Conservation (phyloP, 2,329 filamentous ascomycete species). For the Colletotrichum destructivum region DNA sequence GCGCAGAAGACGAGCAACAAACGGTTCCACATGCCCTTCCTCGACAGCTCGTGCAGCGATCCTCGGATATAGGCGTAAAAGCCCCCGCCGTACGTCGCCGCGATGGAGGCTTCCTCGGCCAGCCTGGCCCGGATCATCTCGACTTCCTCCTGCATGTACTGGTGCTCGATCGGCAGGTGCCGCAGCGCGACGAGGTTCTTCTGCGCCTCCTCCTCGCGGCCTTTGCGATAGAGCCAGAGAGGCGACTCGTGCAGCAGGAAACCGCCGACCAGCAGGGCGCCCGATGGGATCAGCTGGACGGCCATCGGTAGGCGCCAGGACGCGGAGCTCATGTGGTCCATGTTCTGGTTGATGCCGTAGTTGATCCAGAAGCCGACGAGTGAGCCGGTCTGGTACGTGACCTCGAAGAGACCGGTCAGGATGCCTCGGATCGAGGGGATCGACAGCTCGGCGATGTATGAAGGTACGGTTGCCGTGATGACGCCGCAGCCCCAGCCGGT, state of each 20-base stretch:
- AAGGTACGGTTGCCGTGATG: constrained; percentile 71
- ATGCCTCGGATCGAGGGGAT: constrained; percentile 71
- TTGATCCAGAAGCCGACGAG: constrained; percentile 68
- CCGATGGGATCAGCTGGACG: constrained; percentile 61
- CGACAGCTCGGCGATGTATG: constrained; percentile 76
- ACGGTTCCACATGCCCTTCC: constrained; percentile 59
- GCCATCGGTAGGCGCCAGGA: constrained; percentile 67
- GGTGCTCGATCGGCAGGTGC: constrained; percentile 58
- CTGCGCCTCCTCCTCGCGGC: constrained; percentile 45
- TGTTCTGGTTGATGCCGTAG: constrained; percentile 59
- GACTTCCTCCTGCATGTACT: constrained; percentile 64
- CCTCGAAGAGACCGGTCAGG: constrained; percentile 67
- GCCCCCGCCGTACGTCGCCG: constrained; percentile 52
- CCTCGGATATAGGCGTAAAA: constrained; percentile 54
- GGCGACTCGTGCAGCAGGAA: constrained; percentile 55
- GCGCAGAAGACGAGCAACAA: constrained; percentile 55
- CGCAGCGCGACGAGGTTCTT: constrained; percentile 60
- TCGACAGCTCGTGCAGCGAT: constrained; percentile 52
- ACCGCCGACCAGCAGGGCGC: constrained; percentile 59
- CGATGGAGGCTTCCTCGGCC: constrained; percentile 52
- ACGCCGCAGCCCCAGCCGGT: constrained; percentile 72
- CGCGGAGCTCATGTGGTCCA: constrained; percentile 50
- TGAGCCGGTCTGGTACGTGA: constrained; percentile 68
- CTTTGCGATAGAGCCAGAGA: constrained; percentile 45
- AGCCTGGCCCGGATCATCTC: constrained; percentile 59